These are phyloP conservation scores for Hypoxylon lienhwacheense DNA, from an alignment of 495 filamentous ascomycete genomes.

Conservation along the genomic window DNA sequence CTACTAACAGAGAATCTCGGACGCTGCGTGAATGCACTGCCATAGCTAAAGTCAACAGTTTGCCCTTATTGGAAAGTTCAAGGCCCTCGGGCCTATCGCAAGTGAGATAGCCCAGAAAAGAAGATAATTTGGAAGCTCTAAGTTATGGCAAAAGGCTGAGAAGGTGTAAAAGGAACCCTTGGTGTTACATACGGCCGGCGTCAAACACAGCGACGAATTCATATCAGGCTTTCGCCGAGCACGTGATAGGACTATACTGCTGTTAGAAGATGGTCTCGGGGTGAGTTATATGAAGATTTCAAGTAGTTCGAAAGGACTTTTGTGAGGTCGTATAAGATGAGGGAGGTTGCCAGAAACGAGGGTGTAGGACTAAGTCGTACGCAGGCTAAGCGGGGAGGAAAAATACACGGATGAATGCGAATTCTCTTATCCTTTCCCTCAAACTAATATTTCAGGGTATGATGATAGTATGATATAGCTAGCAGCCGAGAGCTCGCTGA, in stretches of 20 bases:
- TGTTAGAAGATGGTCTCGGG: constrained; percentile 15
- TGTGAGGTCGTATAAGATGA: neutral
- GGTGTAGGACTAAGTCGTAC: neutral
- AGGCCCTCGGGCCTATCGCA: neutral
- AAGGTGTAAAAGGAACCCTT: neutral
- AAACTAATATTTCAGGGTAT: neutral
- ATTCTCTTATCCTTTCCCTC: constrained; percentile 4
- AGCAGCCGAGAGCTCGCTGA: neutral
- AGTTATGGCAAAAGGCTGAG: neutral
- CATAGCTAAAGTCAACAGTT: neutral
- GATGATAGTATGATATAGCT: neutral
- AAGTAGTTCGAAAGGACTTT: constrained; percentile 1
- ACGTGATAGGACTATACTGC: constrained; percentile 34
- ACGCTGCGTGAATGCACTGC: constrained; percentile 66
- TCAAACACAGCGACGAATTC: constrained; percentile 33
- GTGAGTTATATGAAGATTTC: neutral
- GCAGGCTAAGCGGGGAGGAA: constrained; percentile 9
- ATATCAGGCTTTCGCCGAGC: constrained; percentile 26
- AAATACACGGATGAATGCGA: constrained; percentile 32
- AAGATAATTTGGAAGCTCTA: neutral
- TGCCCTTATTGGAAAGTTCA: neutral
- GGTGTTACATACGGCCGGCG: constrained; percentile 19
- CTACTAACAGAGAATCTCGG: constrained; percentile 60
- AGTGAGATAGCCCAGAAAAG: neutral
- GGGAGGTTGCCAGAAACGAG: neutral